Conservation (phyloP, 768 basidiomycete genomes). For the Gloeopeniophorella convolvens region DNA sequence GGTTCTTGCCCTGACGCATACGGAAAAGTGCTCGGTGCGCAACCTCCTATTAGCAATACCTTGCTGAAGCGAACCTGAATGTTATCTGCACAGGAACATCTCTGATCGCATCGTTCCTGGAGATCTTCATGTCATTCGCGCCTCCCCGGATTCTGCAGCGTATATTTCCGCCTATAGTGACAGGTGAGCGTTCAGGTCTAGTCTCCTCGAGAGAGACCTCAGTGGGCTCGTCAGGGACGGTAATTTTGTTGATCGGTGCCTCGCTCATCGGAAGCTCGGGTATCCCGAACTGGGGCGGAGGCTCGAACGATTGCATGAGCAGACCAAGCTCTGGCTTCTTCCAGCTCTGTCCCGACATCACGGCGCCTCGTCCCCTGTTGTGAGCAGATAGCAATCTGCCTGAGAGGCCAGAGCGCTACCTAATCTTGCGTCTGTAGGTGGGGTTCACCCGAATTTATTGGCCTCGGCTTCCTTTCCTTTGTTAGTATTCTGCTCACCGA, state of each 20-base stretch:
- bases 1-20: constrained; percentile 74
- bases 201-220: not conserved
- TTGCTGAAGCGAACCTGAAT: too few relatives aligned
- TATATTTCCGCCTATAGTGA: constrained; percentile 77
- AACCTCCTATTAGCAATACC: not conserved
- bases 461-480: constrained; percentile 82
- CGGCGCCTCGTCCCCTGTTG: constrained; percentile 62
- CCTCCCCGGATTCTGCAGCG: constrained; percentile 54
- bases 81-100: constrained; percentile 48
- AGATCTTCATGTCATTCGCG: constrained; percentile 76
- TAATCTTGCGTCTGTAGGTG: constrained; percentile 36
- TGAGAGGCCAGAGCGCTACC: not conserved
- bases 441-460: constrained; percentile 80
- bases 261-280: constrained; percentile 71
- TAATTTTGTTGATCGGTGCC: constrained; percentile 75
- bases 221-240: constrained; percentile 43
- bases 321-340: constrained; percentile 65
- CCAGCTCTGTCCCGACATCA: constrained; percentile 62
- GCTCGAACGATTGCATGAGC: constrained; percentile 60
- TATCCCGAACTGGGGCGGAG: constrained; percentile 78
- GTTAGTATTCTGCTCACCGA: constrained; percentile 70
- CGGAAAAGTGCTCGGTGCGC: constrained; percentile 64
- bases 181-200: constrained; percentile 34
- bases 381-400: constrained; percentile 33
- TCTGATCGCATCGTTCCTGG: constrained; percentile 70